Evolutionary conservation across 768 basidiomycete species (phyloP), one percentile per base, ranked within the genome.

Genomic region (Lactarius vividus): DNA sequence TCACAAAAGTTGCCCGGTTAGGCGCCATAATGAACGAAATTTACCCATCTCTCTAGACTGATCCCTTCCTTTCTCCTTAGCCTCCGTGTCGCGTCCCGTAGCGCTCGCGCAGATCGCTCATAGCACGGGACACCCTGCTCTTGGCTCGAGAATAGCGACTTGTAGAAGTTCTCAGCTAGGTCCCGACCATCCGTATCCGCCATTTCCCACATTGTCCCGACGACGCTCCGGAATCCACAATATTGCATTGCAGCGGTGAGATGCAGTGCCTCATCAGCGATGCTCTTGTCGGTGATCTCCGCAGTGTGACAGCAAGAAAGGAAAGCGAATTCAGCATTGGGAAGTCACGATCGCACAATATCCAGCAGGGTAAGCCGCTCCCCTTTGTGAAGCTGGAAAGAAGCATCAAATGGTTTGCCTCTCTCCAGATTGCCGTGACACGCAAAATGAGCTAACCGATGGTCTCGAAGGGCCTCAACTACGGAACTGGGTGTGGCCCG

Each of bases 171-270:
- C 23, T 53, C 18, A 4, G 66, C 61, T 6, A 70, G 39, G 20
- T 55, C 37, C n/a, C 54, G 62, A 4, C 64, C 66, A 20, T 70
- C 69, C 2, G 10, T 31, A 15, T 67, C 69, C 1, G n/a, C 58
- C 60, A 70, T 70, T 11, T 11, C 61, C 69, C 69, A 70, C 62
- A 68, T 62, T 1, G 69, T 64, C 28, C 59, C 63, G 15, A 70
- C 59, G 2, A 68, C 62, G 10, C 66, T 59, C 1, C 62, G 37
- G 52, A 67, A 70, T 7, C 66, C 69, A 35, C 59, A 63, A 4
- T 61, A 58, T 18, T 62, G 66, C 63, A 68, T 35, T 5, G 64
- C 70, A 5, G 64, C 68, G 0, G 68, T 53, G 10, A 70, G 64
- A 23, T 60, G 59, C 5, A 70, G 29, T 8, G 23, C 61, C 61